phyloP scores from a whole-genome alignment of 192 early-diverging fungal genomes.

The Blastocladiella britannica region DNA sequence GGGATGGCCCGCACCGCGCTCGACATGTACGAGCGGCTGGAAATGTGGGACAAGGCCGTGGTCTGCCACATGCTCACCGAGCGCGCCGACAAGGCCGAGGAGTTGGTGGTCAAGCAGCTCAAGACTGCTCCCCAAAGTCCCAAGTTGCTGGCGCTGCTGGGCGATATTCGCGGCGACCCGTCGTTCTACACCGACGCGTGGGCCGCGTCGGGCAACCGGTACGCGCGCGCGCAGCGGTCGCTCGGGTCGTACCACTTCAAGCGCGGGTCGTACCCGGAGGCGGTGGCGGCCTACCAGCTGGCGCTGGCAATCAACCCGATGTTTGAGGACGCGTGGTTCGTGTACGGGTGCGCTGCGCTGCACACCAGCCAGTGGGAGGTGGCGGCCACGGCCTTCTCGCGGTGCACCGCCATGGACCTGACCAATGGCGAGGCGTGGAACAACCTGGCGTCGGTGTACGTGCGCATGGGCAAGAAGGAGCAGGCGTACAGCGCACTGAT shows the following conservation, averaged over 20 bases:
- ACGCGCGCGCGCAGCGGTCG: slow-evolving; percentile 85
- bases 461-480: slow-evolving; percentile 42
- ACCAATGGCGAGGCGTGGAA: slow-evolving; percentile 93
- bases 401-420: slow-evolving; percentile 43
- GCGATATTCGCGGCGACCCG: slow-evolving; percentile 61
- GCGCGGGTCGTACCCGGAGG: slow-evolving; percentile 29
- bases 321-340: slow-evolving; percentile 90
- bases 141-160: slow-evolving; percentile 74
- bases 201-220: slow-evolving; percentile 58
- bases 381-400: slow-evolving; percentile 52
- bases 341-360: slow-evolving; percentile 86
- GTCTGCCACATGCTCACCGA: slow-evolving; percentile 68
- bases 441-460: slow-evolving; percentile 72
- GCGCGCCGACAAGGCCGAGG: slow-evolving; percentile 69
- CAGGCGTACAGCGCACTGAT: slow-evolving; percentile 65
- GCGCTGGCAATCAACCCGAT: slow-evolving; percentile 81
- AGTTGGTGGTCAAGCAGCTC: slow-evolving; percentile 43
- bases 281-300: slow-evolving; percentile 54
- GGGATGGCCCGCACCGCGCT: slow-evolving; percentile 78
- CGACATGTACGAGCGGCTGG: slow-evolving; percentile 81
- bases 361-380: slow-evolving; percentile 50
- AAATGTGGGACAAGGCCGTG: slow-evolving; percentile 92
- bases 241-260: slow-evolving; percentile 67
- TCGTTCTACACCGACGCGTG: slow-evolving; percentile 69
- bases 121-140: slow-evolving; percentile 43